phyloP scores from a whole-genome alignment of 176 grass and related monocot genomes.

The Metroxylon sagu region DNA sequence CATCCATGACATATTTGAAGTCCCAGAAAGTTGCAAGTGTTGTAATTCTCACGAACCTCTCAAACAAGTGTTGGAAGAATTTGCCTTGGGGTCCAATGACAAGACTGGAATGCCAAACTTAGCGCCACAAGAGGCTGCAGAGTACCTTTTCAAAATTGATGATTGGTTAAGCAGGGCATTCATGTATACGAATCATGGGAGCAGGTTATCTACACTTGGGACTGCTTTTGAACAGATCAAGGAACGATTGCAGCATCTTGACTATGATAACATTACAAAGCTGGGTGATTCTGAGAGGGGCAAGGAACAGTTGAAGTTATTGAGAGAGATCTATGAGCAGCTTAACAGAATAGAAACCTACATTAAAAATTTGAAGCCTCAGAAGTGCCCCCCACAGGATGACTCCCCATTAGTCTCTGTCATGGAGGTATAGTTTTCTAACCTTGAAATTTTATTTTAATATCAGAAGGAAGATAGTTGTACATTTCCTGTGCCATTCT shows the following conservation, averaged over 20 bases:
- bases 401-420: constrained; percentile 39
- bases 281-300: constrained; percentile 16
- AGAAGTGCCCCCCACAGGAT: constrained; percentile 32
- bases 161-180: background rate
- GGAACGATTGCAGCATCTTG: constrained; percentile 49
- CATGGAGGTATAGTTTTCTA: constrained; percentile 52
- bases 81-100: background rate
- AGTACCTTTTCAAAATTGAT: background rate
- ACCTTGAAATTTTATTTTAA: too few relatives aligned
- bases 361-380: constrained; percentile 32
- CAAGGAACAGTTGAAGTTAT: constrained; percentile 69
- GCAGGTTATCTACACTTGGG: constrained; percentile 16
- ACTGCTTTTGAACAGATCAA: constrained; percentile 43
- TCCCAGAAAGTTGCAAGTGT: background rate
- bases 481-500: too few relatives aligned
- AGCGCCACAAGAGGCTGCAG: background rate
- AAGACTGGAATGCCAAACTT: background rate
- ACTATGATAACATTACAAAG: constrained; percentile 50
- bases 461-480: too few relatives aligned
- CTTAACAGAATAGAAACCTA: constrained; percentile 59
- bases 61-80: background rate
- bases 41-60: background rate
- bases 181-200: background rate
- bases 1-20: constrained; percentile 17
- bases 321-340: constrained; percentile 66